Conservation (phyloP, 192 early-diverging fungal genomes). For the Radiomyces spectabilis region DNA sequence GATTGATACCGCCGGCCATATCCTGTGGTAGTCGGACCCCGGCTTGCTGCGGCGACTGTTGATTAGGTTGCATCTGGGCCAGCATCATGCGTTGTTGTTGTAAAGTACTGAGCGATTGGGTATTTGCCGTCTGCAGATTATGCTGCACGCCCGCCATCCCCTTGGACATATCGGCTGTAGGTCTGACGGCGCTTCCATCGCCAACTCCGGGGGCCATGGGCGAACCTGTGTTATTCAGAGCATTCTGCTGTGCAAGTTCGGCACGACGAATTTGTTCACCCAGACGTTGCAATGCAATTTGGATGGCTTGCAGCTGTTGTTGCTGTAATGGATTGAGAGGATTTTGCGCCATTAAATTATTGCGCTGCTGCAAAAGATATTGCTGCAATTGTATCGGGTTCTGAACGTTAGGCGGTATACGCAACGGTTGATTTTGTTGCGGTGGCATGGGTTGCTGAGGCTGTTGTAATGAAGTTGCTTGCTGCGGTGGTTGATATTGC, state of each 20-base stretch:
- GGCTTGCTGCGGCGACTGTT: conserved; percentile 1
- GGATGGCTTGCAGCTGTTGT: conserved; percentile 1
- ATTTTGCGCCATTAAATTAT: not conserved
- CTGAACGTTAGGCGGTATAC: not conserved
- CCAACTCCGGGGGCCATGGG: no score
- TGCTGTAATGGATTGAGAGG: conserved; percentile 9
- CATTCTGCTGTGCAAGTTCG: not conserved
- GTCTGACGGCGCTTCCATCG: no score
- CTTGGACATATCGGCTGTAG: no score
- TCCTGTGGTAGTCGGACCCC: not conserved
- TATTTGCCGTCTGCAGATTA: not conserved
- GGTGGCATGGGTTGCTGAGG: not conserved
- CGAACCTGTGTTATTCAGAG: no score
- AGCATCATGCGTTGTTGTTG: conserved; percentile 17
- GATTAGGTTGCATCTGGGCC: conserved; percentile 3
- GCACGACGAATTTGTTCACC: conserved; percentile 7
- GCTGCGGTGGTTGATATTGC: no score
- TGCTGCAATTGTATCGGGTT: not conserved
- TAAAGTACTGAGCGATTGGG: conserved; percentile 2
- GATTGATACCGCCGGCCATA: not conserved
- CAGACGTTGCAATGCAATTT: conserved; percentile 1
- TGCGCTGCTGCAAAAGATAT: conserved; percentile 6
- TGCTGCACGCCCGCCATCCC: no score
- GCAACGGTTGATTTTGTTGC: not conserved
- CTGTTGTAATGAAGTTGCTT: not conserved